Base-by-base conservation (phyloP, 2,329 filamentous ascomycete genomes). In the Fusarium luffae region DNA sequence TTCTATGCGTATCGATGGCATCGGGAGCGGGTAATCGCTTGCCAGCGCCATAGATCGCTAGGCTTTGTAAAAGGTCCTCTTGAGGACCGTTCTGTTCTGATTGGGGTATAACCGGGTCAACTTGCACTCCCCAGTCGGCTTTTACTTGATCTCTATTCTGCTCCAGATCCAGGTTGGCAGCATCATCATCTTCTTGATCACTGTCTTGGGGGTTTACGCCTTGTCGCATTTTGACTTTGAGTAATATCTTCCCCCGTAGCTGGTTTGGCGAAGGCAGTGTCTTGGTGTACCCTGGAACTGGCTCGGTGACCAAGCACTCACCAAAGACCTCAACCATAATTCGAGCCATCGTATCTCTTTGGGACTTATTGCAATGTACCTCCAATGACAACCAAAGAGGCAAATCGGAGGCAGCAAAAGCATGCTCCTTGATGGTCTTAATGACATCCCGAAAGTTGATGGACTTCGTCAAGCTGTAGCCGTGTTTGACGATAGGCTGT, bases 401-500 rank as follows among this genome's bases (percentile, higher is more conserved):
- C 9, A 68, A 14, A 13, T 68, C 67, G 2, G 66, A 69, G 6
- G 25, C 8, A 4, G 9, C 9, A 34, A 69, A 69, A 0, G 62
- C 66, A 21, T 70, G 32, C 1, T 47, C 30, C 0, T 50, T 59
- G 9, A 69, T 68, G 0, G 49, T 55, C 0, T 19, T 6, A 1
- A 70, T 46, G 3, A 63, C 67, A 12, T 52, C 44, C 12, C 42
- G 37, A 2, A 69, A 70, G 13, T 46, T 48, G 16, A 69, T 48
- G 3, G 62, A 63, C 1, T 49, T 54, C 11, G 67, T 70, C 10
- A 69, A 37, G 28, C 62, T 70, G 3, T 70, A 70, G 8, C 67
- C 62, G 13, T 70, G 67, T 3, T 68, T 70, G 3, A 69, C 66
- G 1, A 69, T 32, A 0, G 67, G 67, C 2, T 70, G 62, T 4